Conservation (phyloP, 495 filamentous ascomycete genomes). For the Cladorrhinum samala region DNA sequence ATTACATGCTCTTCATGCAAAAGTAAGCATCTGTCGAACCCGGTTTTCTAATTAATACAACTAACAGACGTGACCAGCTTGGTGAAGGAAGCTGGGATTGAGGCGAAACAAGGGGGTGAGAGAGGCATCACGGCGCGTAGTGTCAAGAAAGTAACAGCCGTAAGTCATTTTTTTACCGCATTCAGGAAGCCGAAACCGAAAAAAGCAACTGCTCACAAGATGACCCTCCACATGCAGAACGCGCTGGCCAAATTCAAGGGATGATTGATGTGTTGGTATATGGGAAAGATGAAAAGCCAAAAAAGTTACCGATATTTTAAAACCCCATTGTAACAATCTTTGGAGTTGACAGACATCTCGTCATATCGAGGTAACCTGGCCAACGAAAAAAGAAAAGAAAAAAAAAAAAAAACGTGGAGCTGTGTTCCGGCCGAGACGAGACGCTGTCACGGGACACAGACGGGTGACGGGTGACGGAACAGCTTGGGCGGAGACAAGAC, state of each 20-base stretch:
- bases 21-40: constrained; percentile 48
- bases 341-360: neutral
- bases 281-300: no score
- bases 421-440: neutral
- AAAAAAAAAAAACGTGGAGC: neutral
- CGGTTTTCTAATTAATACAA: neutral
- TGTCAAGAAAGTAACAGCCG: constrained; percentile 71
- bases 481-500: neutral
- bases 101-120: constrained; percentile 67
- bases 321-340: no score
- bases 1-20: constrained; percentile 88
- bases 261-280: constrained; percentile 30
- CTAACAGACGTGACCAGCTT: constrained; percentile 46
- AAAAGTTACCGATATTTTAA: no score
- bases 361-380: neutral
- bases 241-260: constrained; percentile 74
- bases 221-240: constrained; percentile 41
- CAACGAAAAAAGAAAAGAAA: no score
- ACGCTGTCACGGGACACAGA: neutral
- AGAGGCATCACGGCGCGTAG: constrained; percentile 65
- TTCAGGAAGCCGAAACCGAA: neutral
- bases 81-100: constrained; percentile 76
- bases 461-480: neutral
- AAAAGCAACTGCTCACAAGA: constrained; percentile 10
- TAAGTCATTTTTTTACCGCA: no score